These are phyloP conservation scores for Saprolegnia diclina DNA, from an alignment of 352 stramenopile species.

Conservation along the genomic window DNA sequence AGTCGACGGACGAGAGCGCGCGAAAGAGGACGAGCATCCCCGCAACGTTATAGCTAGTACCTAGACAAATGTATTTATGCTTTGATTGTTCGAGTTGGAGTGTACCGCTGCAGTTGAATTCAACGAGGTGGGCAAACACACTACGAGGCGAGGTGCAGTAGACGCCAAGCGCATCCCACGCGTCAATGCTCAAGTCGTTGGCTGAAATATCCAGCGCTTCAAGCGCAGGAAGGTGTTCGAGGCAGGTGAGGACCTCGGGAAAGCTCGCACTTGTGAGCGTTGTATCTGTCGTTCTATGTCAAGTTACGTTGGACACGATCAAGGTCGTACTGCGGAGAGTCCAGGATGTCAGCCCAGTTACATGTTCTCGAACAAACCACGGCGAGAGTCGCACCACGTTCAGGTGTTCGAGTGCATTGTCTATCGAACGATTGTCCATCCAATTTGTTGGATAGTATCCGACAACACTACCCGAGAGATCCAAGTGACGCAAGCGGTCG, in stretches of 20 bases:
- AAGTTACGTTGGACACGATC: background rate
- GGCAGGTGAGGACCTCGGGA: background rate
- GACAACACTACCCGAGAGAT: slow-evolving; percentile 14
- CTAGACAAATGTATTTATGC: slow-evolving; percentile 7
- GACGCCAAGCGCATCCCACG: slow-evolving; percentile 12
- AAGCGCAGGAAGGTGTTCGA: slow-evolving; percentile 5
- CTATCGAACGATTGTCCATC: background rate
- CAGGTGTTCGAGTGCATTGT: slow-evolving; percentile 6
- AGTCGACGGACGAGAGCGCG: background rate
- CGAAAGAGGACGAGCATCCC: slow-evolving; percentile 20
- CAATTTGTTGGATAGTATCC: background rate
- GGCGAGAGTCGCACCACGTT: slow-evolving; percentile 13
- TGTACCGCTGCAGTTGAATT: slow-evolving; percentile 25
- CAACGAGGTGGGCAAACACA: slow-evolving; percentile 5
- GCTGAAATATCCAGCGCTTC: slow-evolving; percentile 12
- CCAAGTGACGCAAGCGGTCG: slow-evolving; percentile 4
- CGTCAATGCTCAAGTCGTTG: slow-evolving; percentile 17
- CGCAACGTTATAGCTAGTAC: slow-evolving; percentile 9
- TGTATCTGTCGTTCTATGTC: slow-evolving; percentile 3
- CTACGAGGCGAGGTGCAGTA: background rate
- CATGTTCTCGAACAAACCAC: slow-evolving; percentile 13
- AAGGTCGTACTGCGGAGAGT: slow-evolving; percentile 2
- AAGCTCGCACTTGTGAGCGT: slow-evolving; percentile 15
- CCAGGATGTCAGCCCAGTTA: background rate
- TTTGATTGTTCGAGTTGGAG: background rate